Base-by-base conservation (phyloP, 208 protist species). In the Acanthamoeba royreba region DNA sequence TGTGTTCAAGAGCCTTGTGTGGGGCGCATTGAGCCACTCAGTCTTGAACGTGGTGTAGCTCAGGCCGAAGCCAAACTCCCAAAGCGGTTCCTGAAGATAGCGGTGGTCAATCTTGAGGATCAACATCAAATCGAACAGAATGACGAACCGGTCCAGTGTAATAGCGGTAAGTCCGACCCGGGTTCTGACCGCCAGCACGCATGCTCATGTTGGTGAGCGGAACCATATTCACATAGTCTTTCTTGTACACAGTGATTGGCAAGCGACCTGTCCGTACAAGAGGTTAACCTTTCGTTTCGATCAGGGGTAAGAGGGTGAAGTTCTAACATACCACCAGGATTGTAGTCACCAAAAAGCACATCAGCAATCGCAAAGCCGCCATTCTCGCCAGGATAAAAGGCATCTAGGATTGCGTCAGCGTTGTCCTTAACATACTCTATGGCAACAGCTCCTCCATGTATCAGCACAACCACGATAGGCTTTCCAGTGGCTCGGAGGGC, bases 111-210 rank as follows among this genome's bases (percentile, higher is more conserved):
- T 28, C 11, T 17, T 7, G 25, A n/a, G 11, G n/a, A 72, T 72
- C 13, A 42, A 7, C 17, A 40, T 8, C 5, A 72, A 7, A 8
- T 13, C 1, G 47, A 9, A 31, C 15, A 2, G 25, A 38, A 61
- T 31, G 47, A 55, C 2, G 17, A 53, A 81, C 55, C 25, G 94
- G 42, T 1, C 81, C 92, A 19, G 77, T 89, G 92, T 94, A 95
- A 92, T 95, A 95, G 40, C 53, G 40, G 94, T 95, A 95, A 28
- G 94, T 93, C 42, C 90, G 40, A 15, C 94, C 94, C 33, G 92
- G 77, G 49, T 89, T 72, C 25, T 31, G 5, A 45, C 72, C 43
- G 72, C 72, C 25, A 9, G 72, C 72, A 17, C 53, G 47, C 72
- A 91, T 91, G 69, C 94, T 89, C 42, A 92, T 77, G 69, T 95